Evolutionary conservation across 345 rosid genomes (phyloP), one percentile per base, ranked within the genome.

Genomic region (Draba incana): DNA sequence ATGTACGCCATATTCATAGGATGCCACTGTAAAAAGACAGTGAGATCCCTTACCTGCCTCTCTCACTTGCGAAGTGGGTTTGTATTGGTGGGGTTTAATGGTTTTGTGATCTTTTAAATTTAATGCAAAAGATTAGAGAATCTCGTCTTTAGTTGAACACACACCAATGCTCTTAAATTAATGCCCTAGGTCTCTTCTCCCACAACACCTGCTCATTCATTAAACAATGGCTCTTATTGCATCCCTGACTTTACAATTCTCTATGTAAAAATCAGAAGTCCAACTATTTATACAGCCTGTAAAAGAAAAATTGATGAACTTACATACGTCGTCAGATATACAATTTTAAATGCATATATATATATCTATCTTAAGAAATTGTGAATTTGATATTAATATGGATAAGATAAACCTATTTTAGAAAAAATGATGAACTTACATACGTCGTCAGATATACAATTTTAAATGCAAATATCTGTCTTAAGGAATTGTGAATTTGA

Each of bases 1-100:
- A 50, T 31, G 38, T 62, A 28, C 33, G 54, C 63, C 57, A 71
- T 50, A 44, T 62, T 54, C 75, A 71, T 71, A 54, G 75, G 75
- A 62, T 71, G 25, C 75, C 16, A 53, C 69, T 54, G 63, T 28
- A 62, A 37, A 61, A 56, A 45, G 33, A 69, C 62, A 62, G 14
- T 20, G 56, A 62, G 57, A 63, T 54, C 49, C 57, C 56, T 71
- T 45, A 45, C 11, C 0, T 63, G 43, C 46, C 49, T 53, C 57
- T 62, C 20, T 70, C 54, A 50, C 53, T 61, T 38, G 33, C 39
- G 33, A 52, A 61, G n/a, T 52, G 33, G 33, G 37, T 41, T 37
- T 27, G 41, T 58, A 67, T 47, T 37, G 73, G 31, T 68, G 65
- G 64, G 20, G 57, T 58, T 69, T 39, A 14, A 47, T 57, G 25